phyloP scores from a whole-genome alignment of 2,329 filamentous ascomycete genomes.

The Colletotrichum gloeosporioides region DNA sequence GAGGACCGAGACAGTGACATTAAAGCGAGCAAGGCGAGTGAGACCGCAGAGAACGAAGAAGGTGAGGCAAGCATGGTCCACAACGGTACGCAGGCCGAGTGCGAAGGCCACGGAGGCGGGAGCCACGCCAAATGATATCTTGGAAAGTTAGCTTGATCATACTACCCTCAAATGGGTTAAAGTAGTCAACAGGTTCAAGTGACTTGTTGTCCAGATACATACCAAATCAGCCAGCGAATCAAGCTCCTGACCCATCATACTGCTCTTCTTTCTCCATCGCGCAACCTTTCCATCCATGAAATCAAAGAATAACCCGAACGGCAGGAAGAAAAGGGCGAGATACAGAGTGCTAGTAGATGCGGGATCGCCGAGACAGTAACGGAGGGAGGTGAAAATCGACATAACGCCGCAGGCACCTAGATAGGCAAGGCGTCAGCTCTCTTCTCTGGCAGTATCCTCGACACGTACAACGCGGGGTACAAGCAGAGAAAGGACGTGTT shows the following conservation, averaged over 20 bases:
- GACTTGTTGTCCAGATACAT: constrained; percentile 37
- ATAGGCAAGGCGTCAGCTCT: neutral
- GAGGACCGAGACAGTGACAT: constrained; percentile 87
- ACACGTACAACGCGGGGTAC: neutral
- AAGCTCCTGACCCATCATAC: constrained; percentile 96
- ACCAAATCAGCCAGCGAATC: constrained; percentile 96
- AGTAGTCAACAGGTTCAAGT: neutral
- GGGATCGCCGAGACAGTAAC: constrained; percentile 83
- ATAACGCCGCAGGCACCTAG: constrained; percentile 74
- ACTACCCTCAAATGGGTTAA: neutral
- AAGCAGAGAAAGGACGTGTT: neutral
- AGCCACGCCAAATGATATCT: constrained; percentile 96
- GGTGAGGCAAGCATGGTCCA: constrained; percentile 80
- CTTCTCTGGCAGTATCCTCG: neutral
- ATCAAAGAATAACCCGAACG: constrained; percentile 95
- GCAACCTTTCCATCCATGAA: constrained; percentile 98
- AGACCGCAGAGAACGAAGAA: constrained; percentile 96
- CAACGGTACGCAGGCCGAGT: constrained; percentile 81
- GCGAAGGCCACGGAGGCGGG: constrained; percentile 88
- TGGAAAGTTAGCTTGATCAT: neutral
- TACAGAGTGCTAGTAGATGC: constrained; percentile 74
- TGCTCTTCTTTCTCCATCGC: constrained; percentile 95
- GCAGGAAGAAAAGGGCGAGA: constrained; percentile 84
- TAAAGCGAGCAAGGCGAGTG: constrained; percentile 93
- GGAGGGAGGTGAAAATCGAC: constrained; percentile 94